These are phyloP conservation scores for Canavalia gladiata DNA, from an alignment of 306 rosid genomes.

Conservation along the genomic window DNA sequence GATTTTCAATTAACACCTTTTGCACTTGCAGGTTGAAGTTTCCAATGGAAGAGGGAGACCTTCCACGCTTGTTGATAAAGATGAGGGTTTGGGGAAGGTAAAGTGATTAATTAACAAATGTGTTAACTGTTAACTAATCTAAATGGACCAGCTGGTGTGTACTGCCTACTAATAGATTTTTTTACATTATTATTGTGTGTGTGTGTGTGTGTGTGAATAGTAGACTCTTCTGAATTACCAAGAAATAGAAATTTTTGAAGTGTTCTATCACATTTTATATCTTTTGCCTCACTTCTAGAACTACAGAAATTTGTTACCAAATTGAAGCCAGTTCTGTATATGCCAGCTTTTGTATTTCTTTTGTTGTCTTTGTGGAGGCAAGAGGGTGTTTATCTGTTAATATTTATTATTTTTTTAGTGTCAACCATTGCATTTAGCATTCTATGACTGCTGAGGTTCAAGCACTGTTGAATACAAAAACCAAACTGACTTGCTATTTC, in stretches of 20 bases:
- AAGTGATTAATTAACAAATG: constrained; percentile 36
- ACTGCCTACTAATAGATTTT: constrained; percentile 30
- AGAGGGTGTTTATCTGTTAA: neutral
- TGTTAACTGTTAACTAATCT: constrained; percentile 12
- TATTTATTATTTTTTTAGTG: constrained; percentile 11
- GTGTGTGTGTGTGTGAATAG: neutral
- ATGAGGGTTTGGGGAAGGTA: constrained; percentile 91
- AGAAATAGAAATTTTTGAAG: constrained; percentile 25
- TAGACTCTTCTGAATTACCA: constrained; percentile 6
- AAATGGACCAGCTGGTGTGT: constrained; percentile 16
- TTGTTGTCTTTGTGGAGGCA: neutral
- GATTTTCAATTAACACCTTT: constrained; percentile 46
- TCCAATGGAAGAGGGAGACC: constrained; percentile 76
- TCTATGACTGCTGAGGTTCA: constrained; percentile 25
- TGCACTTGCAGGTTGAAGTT: constrained; percentile 75
- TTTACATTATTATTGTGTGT: neutral
- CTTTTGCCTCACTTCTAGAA: neutral
- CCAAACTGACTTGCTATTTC: constrained; percentile 25
- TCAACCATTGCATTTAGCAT: constrained; percentile 21
- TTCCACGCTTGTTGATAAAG: constrained; percentile 68
- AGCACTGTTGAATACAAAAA: constrained; percentile 25
- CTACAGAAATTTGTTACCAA: constrained; percentile 13
- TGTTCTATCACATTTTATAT: constrained; percentile 24
- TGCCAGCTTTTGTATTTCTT: neutral
- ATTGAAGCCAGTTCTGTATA: constrained; percentile 30